Percentiles rank a stretch among this genome's conserved stretches.
These are phyloP conservation scores for Nicotiana benthamiana DNA, from an alignment of 257 asterid genomes.

Conservation along the genomic window DNA sequence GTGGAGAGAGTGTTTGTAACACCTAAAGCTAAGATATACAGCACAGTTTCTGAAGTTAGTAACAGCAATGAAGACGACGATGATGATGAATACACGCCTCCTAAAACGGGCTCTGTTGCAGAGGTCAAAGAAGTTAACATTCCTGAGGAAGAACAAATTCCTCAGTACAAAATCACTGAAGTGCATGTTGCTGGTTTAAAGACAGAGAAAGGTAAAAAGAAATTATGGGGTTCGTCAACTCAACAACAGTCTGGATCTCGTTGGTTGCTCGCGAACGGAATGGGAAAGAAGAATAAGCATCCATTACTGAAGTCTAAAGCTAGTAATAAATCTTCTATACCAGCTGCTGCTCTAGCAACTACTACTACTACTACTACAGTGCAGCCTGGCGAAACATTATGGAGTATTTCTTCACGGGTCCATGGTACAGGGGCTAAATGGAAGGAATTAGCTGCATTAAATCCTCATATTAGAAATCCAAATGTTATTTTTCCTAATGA, in stretches of 20 bases:
- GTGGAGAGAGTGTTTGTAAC: constrained; percentile 88
- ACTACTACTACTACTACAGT: constrained; percentile 29
- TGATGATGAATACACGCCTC: constrained; percentile 23
- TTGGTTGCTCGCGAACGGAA: constrained; percentile 94
- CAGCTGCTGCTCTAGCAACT: constrained; percentile 24
- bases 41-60: constrained; percentile 39
- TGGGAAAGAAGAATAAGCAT: constrained; percentile 95
- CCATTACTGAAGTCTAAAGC: constrained; percentile 60
- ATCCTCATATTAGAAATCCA: constrained; percentile 58
- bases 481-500: constrained; percentile 37
- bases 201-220: constrained; percentile 57
- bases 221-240: constrained; percentile 68
- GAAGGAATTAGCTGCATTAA: constrained; percentile 44
- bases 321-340: constrained; percentile 25
- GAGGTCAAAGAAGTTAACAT: constrained; percentile 31
- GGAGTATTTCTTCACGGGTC: constrained; percentile 81
- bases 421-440: constrained; percentile 44
- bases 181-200: constrained; percentile 79
- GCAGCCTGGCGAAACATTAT: constrained; percentile 56
- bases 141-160: constrained; percentile 40
- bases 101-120: constrained; percentile 18
- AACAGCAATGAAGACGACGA: constrained; percentile 17
- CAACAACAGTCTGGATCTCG: constrained; percentile 87
- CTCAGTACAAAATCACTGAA: constrained; percentile 71
- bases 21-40: constrained; percentile 67